These are phyloP conservation scores for Hypoxylon rubiginosum DNA, from an alignment of 2,329 filamentous ascomycete species.

Conservation along the genomic window DNA sequence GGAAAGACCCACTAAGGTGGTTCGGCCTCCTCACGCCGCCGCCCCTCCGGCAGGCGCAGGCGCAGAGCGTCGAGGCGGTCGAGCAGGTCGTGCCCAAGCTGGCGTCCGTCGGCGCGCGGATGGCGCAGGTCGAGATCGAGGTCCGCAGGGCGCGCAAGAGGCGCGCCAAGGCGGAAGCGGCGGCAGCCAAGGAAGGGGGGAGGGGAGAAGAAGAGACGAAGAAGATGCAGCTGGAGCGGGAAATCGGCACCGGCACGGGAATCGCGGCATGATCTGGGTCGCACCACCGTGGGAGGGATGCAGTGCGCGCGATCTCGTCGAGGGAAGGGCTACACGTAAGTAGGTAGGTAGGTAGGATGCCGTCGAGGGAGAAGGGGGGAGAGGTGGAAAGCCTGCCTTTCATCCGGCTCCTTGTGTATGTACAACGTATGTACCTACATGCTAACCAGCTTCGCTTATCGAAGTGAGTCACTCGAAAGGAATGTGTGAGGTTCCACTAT, in stretches of 20 bases:
- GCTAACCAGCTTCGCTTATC: neutral
- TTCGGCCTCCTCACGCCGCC: conserved; percentile 68
- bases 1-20: conserved; percentile 70
- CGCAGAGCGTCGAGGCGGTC: conserved; percentile 67
- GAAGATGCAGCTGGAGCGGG: conserved; percentile 50
- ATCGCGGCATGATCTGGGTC: conserved; percentile 26
- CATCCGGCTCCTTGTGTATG: neutral
- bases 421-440: neutral
- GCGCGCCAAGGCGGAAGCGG: conserved; percentile 62
- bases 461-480: neutral
- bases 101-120: conserved; percentile 68
- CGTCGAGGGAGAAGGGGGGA: no score
- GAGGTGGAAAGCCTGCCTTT: neutral
- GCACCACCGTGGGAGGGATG: neutral
- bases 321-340: neutral
- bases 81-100: conserved; percentile 70
- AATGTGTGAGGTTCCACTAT: neutral
- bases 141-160: conserved; percentile 73
- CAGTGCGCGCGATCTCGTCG: neutral
- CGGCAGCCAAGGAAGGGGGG: conserved; percentile 49
- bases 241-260: conserved; percentile 17
- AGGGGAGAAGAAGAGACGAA: conserved; percentile 54
- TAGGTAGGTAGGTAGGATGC: neutral
- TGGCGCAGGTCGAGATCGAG: conserved; percentile 76
- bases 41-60: conserved; percentile 70